Base-by-base conservation (phyloP, 495 filamentous ascomycete genomes). In the Penicillium fimorum region DNA sequence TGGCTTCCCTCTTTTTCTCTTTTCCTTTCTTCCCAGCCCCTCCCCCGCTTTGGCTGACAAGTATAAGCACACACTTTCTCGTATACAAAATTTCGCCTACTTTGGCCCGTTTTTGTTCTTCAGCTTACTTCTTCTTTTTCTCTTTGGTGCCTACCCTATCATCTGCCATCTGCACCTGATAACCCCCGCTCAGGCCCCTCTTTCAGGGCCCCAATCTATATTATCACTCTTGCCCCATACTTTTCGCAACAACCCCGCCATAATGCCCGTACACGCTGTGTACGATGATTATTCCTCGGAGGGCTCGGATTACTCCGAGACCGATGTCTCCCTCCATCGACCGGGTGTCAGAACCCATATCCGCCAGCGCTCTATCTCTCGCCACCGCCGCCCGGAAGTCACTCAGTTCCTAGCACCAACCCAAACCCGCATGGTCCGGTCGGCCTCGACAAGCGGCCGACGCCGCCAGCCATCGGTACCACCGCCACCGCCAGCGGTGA, bases 391-490 rank as follows among this genome's bases (percentile, higher is more conserved):
- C 67, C 69, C 6, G 66, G 67, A 38, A 54, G 55, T 27, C 35
- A 44, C 56, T 64, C 45, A 29, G n/a, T 63, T 44, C 55, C 68
- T 37, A 49, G 52, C 30, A 56, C 72, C 48, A 37, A 29, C 66
- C 9, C 62, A 68, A 42, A 46, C 61, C 22, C 68, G 66, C 37
- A 48, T 74, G 3, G 65, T 69, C 30, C 73, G 76, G 2, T 79
- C 76, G 3, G 63, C 69, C 9, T 79, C 76, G 8, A 77, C 72
- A 1, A 75, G 76, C 30, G 64, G 70, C n/a, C 73, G 74, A 15
- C 59, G 55, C 35, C 62, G 63, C n/a, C 62, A 66, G 0, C 25
- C 13, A 20, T 22, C 35, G 40, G 18, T 9, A n/a, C 15, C 35
- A 38, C 35, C 33, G 7, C 0, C n/a, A 17, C 35, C 17, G 5